Evolutionary conservation across 768 basidiomycete genomes (phyloP).

Genomic region (Nidula microcarpa): DNA sequence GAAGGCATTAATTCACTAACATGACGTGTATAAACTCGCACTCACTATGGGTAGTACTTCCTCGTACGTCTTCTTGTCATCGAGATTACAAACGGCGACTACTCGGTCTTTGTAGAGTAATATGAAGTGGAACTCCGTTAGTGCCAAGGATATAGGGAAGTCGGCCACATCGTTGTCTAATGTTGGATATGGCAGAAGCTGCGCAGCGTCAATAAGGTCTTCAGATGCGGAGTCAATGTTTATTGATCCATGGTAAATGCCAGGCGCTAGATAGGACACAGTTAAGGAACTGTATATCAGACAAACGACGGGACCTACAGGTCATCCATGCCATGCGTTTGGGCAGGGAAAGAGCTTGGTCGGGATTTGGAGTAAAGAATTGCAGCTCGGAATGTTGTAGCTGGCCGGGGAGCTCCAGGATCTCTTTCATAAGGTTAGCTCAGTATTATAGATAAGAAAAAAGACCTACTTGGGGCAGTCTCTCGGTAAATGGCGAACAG

Average conservation of each 20-base stretch:
- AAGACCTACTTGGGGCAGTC: conserved; percentile 65
- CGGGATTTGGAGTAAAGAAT: conserved; percentile 70
- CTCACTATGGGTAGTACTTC: conserved; percentile 78
- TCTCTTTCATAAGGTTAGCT: conserved; percentile 48
- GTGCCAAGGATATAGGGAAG: conserved; percentile 69
- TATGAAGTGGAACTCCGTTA: conserved; percentile 93
- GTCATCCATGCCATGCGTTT: conserved; percentile 89
- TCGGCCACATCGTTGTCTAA: conserved; percentile 28
- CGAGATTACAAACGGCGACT: conserved; percentile 72
- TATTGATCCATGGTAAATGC: conserved; percentile 82
- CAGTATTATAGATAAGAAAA: conserved; percentile 9
- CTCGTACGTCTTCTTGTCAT: conserved; percentile 81
- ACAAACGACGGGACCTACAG: conserved; percentile 44
- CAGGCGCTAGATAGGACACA: conserved; percentile 56
- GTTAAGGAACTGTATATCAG: not conserved
- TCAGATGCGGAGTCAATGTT: conserved; percentile 68
- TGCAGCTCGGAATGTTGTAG: conserved; percentile 75
- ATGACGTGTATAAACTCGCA: not conserved
- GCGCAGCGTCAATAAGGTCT: conserved; percentile 72
- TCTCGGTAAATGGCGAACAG: conserved; percentile 77
- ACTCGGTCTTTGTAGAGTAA: conserved; percentile 80
- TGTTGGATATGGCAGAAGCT: conserved; percentile 75
- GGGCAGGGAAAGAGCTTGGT: conserved; percentile 67
- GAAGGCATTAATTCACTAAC: not conserved
- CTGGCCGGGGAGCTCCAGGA: conserved; percentile 86